phyloP scores from a whole-genome alignment of 495 filamentous ascomycete species.

The Rusavskia elegans region DNA sequence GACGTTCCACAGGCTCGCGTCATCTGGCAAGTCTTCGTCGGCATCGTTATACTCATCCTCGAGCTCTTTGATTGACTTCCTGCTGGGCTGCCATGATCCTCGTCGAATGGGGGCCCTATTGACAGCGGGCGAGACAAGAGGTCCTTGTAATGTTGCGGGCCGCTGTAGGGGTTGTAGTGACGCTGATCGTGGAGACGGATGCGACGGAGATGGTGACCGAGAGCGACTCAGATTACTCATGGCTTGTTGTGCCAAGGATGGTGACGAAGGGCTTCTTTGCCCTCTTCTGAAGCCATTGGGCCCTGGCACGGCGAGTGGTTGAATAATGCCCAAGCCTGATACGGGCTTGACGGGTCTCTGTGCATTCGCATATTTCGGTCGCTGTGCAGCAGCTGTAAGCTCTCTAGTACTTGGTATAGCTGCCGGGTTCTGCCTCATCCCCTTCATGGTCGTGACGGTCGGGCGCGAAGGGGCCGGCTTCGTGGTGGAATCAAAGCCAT shows the following conservation, averaged over 20 bases:
- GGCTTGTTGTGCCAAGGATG: constrained; percentile 19
- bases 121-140: not conserved
- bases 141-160: constrained; percentile 1
- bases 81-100: constrained; percentile 51
- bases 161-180: not conserved
- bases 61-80: constrained; percentile 63
- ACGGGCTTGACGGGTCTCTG: constrained; percentile 20
- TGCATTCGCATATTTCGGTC: constrained; percentile 21
- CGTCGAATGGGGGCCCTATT: constrained; percentile 6
- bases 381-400: constrained; percentile 16
- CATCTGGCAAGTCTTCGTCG: constrained; percentile 87
- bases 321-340: constrained; percentile 8
- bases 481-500: constrained; percentile 13
- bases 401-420: constrained; percentile 13
- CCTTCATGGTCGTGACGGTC: constrained; percentile 1
- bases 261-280: constrained; percentile 26
- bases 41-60: constrained; percentile 80
- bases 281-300: constrained; percentile 16
- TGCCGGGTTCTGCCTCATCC: constrained; percentile 1
- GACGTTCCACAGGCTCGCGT: constrained; percentile 82
- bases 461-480: constrained; percentile 3
- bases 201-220: constrained; percentile 21
- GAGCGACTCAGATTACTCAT: constrained; percentile 17
- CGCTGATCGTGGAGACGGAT: not conserved
- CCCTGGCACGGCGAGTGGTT: constrained; percentile 19